Conservation (phyloP, 2,329 filamentous ascomycete genomes). For the Botryotinia calthae region DNA sequence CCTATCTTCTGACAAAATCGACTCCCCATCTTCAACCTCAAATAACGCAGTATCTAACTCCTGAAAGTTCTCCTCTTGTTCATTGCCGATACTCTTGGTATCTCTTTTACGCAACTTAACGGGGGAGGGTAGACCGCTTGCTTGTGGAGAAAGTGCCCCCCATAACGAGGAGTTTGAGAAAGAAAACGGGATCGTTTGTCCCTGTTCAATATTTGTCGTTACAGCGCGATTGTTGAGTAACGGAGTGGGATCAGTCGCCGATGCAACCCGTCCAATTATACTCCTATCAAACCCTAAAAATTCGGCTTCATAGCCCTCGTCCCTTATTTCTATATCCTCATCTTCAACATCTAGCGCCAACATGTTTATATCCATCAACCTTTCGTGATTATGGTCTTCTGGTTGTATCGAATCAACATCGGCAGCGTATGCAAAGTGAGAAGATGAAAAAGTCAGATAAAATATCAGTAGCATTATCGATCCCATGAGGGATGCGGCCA, state of each 20-base stretch:
- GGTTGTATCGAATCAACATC: slow-evolving; percentile 49
- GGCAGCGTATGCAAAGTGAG: slow-evolving; percentile 60
- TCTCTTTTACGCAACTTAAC: slow-evolving; percentile 29
- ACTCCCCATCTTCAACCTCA: slow-evolving; percentile 3
- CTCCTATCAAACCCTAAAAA: slow-evolving; percentile 61
- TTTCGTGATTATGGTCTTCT: slow-evolving; percentile 48
- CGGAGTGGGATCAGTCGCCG: slow-evolving; percentile 45
- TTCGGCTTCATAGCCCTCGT: slow-evolving; percentile 54
- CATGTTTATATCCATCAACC: slow-evolving; percentile 41
- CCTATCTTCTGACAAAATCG: not conserved
- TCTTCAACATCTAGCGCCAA: slow-evolving; percentile 36
- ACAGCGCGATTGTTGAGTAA: slow-evolving; percentile 64
- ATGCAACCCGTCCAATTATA: slow-evolving; percentile 60
- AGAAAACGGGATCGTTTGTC: slow-evolving; percentile 61
- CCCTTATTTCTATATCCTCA: slow-evolving; percentile 38
- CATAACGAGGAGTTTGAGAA: slow-evolving; percentile 58
- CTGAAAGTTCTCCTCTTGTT: slow-evolving; percentile 14
- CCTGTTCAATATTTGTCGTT: slow-evolving; percentile 59
- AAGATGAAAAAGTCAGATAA: slow-evolving; percentile 58
- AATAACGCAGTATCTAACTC: slow-evolving; percentile 12
- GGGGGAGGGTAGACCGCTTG: slow-evolving; percentile 40
- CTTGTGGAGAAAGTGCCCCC: slow-evolving; percentile 41
- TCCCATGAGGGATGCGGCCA: slow-evolving; percentile 63
- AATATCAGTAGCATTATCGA: slow-evolving; percentile 58
- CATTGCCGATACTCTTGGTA: slow-evolving; percentile 23